phyloP scores from a whole-genome alignment of 164 flowering plant genomes.

The grape (Vitis vinifera) region ASM3070453v1 NC_081815.1:8003501-8004000 shows the following conservation, averaged over 20 bases:
- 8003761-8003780: conserved; percentile 37
- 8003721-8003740: conserved; percentile 72
- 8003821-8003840: conserved; percentile 45
- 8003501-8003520: conserved; percentile 45
- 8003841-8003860: conserved; percentile 42
- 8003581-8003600: conserved; percentile 57
- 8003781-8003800: conserved; percentile 50
- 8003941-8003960: conserved; percentile 70
- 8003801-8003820: conserved; percentile 45
- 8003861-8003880: conserved; percentile 63
- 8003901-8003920: conserved; percentile 32
- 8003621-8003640: conserved; percentile 49
- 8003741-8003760: conserved; percentile 51
- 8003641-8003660: conserved; percentile 60
- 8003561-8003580: conserved; percentile 17
- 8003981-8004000: conserved; percentile 72
- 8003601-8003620: conserved; percentile 40
- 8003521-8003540: conserved; percentile 21
- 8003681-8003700: conserved; percentile 75
- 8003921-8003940: conserved; percentile 46
- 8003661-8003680: conserved; percentile 83
- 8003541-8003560: conserved; percentile 34
- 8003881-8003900: conserved; percentile 59
- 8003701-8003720: conserved; percentile 51
- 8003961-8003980: conserved; percentile 49